Base-by-base conservation (phyloP, 352 stramenopile species). In the Phytophthora uliginosa region DNA sequence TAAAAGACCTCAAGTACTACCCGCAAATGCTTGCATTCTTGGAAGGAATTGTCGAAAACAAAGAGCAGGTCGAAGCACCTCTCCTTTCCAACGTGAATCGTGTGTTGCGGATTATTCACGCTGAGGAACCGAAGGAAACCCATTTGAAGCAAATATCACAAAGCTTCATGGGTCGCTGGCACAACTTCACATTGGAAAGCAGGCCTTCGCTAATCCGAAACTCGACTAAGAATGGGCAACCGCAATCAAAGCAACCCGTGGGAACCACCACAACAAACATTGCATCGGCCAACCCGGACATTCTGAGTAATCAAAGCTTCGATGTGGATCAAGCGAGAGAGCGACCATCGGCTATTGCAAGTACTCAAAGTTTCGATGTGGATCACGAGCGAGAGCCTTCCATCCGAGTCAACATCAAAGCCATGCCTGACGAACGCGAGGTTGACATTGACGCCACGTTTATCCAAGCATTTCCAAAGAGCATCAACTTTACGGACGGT, bases 111-210 rank as follows among this genome's bases (percentile, higher is more conserved):
- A 93, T 95, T 33, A 78, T 92, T 50, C 82, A 90, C 54, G 71
- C 84, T 8, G 86, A 95, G 73, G 74, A 81, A 12, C 76, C 76
- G 3, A 85, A 85, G 20, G 86, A 91, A 51, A 73, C 76, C 3
- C 69, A 88, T 55, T 60, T 82, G 58, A 77, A 83, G 55, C 77
- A 76, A 10, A 75, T 86, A 66, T 88, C 85, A 3, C 77, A 81
- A 36, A 92, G 76, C 17, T 91, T 95, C 24, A 86, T 93, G 66
- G 84, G 88, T 47, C 79, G 86, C n/a, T 95, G 88, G 88, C 81
- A 91, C 26, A 95, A 95, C 42, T 89, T 86, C 22, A 94, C 86
- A 2, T 62, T 95, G 4, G 84, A 90, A 57, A 88, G 65, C 20
- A 69, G 67, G 26, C 55, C 66, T 18, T 83, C 74, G 6, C 66